Evolutionary conservation across 352 stramenopile species (phyloP).

Genomic region (Pythium rishiriense): DNA sequence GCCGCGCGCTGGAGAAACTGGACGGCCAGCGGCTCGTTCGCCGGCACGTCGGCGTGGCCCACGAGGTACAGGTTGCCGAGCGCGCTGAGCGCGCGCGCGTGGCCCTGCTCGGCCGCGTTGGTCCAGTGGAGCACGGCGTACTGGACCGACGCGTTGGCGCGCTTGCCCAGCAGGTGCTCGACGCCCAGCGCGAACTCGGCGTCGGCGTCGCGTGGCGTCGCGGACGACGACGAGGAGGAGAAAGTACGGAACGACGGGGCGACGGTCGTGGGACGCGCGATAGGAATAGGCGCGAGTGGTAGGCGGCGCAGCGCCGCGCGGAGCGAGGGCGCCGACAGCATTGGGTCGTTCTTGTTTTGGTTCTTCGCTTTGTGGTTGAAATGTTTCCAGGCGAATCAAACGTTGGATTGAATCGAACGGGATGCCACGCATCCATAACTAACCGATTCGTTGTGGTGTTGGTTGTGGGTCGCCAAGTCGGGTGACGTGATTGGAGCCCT

Average conservation of each 20-base stretch:
- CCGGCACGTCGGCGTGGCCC: constrained; percentile 48
- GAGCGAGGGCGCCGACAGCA: too few relatives aligned
- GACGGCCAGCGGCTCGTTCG: constrained; percentile 46
- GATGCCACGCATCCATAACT: too few relatives aligned
- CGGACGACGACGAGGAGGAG: constrained; percentile 13
- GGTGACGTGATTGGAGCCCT: too few relatives aligned
- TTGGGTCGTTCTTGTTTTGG: too few relatives aligned
- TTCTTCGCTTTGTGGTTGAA: too few relatives aligned
- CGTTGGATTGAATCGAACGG: too few relatives aligned
- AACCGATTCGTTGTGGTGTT: too few relatives aligned
- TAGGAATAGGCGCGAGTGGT: too few relatives aligned
- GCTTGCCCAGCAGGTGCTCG: constrained; percentile 54
- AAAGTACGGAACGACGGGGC: background rate
- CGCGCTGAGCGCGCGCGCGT: constrained; percentile 69
- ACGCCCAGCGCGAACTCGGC: constrained; percentile 64
- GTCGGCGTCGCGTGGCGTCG: constrained; percentile 23
- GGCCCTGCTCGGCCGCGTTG: constrained; percentile 66
- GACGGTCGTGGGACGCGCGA: too few relatives aligned
- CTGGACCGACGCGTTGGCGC: constrained; percentile 42
- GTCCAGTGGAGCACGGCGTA: constrained; percentile 76
- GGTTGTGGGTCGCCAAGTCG: too few relatives aligned
- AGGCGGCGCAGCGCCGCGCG: too few relatives aligned
- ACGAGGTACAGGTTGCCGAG: constrained; percentile 72
- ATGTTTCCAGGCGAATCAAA: too few relatives aligned
- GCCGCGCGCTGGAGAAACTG: constrained; percentile 67